Evolutionary conservation across 2,329 filamentous ascomycete species (phyloP), one percentile per base, ranked within the genome.

Genomic region (Nectriaceae sp.): DNA sequence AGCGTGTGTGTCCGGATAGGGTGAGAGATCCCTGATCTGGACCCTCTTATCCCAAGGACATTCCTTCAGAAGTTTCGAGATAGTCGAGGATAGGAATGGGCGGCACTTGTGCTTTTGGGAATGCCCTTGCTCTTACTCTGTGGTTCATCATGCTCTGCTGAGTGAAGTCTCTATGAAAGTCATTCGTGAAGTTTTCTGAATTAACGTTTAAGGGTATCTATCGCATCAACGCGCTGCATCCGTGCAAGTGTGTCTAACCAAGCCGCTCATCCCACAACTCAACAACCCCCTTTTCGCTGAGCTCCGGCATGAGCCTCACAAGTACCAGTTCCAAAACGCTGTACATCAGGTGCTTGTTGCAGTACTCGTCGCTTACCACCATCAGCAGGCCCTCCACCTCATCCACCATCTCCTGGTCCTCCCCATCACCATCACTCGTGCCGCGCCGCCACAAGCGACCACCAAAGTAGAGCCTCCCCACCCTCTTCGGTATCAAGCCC

Each of bases 291-390:
- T 82, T 84, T 61, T 90, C 87, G 45, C 78, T 78, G 61, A 97
- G 68, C 72, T 99, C 94, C 4, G 94, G 94, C 64, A 96, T 82
- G 53, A 97, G 70, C 55, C 87, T 83, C 47, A 90, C 81, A n/a
- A 97, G 75, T 2, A 96, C 67, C 49, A 93, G 71, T 71, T 99
- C 94, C 26, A 97, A 72, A 40, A 94, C 76, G 38, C 83, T 78
- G 64, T 96, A 96, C 59, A 96, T 75, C 24, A 97, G 74, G 71
- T 97, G 91, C 73, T 92, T 95, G 72, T 99, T 99, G 71, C 91
- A 87, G 71, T 96, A 96, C 43, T 80, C 76, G 69, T 97, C 91
- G 15, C 81, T 82, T 57, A 96, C 86, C 31, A 92, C 75, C 60
- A 88, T 83, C 40, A 97, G 75, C 39, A 91, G 74, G 21, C 80